phyloP scores from a whole-genome alignment of 1,284 basidiomycete genomes.

The Apiotrichum gracile region DNA sequence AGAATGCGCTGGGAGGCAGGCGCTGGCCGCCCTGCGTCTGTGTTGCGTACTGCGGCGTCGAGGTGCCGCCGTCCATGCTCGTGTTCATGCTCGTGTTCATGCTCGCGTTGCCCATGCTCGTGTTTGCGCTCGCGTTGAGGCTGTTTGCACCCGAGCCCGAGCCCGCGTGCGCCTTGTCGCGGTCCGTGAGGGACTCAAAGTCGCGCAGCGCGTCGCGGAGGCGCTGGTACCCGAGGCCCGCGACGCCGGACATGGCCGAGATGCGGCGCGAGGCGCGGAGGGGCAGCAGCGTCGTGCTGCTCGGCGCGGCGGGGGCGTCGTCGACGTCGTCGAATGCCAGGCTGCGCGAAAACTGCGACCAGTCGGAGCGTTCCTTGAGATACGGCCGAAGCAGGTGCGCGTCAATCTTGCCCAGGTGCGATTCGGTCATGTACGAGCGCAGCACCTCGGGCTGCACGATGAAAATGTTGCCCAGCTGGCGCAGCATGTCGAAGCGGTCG shows the following conservation, averaged over 20 bases:
- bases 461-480: conserved; percentile 95
- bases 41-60: not conserved
- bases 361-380: conserved; percentile 83
- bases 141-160: not conserved
- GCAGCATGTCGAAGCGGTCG: conserved; percentile 97
- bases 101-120: not conserved
- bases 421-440: conserved; percentile 86
- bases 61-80: no score
- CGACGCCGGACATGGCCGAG: conserved; percentile 38
- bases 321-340: conserved; percentile 35
- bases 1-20: not conserved
- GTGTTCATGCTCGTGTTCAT: not conserved
- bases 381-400: conserved; percentile 81
- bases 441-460: conserved; percentile 88
- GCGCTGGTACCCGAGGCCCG: conserved; percentile 41
- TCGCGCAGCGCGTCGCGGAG: conserved; percentile 45
- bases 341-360: conserved; percentile 38
- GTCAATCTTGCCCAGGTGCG: conserved; percentile 86
- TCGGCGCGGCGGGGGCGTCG: conserved; percentile 5
- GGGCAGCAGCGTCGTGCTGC: conserved; percentile 7
- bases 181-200: conserved; percentile 29
- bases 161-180: not conserved
- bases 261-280: conserved; percentile 12
- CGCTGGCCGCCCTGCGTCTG: no score
- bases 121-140: not conserved